Percentiles rank a stretch among this genome's conserved stretches.
Evolutionary conservation across 108 stramenopile genomes (phyloP).

Genomic region (Nitzschia sp.): DNA sequence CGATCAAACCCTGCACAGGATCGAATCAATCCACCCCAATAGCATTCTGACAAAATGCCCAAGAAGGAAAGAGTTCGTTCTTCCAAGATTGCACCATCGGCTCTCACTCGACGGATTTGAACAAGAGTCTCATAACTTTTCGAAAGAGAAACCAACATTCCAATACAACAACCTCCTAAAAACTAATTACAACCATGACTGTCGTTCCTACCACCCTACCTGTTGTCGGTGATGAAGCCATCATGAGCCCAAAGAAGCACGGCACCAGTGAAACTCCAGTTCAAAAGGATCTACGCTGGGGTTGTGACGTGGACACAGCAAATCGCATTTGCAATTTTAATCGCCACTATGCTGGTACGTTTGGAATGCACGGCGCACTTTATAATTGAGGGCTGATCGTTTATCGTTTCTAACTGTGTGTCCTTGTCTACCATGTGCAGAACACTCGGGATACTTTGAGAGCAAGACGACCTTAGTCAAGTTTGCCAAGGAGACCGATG

Average conservation of each 20-base stretch:
- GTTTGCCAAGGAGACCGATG: constrained; percentile 35
- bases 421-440: constrained; percentile 41
- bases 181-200: not conserved
- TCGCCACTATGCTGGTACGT: constrained; percentile 63
- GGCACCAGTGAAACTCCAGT: constrained; percentile 66
- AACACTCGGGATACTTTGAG: constrained; percentile 33
- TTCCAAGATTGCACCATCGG: not conserved
- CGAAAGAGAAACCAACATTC: not conserved
- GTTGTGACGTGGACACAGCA: constrained; percentile 62
- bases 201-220: constrained; percentile 49
- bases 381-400: not conserved
- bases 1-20: too few species aligned
- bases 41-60: not conserved
- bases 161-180: not conserved
- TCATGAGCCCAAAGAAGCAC: constrained; percentile 80
- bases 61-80: not conserved
- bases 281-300: constrained; percentile 69
- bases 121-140: not conserved
- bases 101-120: not conserved
- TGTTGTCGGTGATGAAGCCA: constrained; percentile 75
- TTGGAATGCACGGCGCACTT: constrained; percentile 31
- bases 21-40: not conserved
- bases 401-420: not conserved
- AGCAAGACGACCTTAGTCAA: constrained; percentile 42
- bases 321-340: constrained; percentile 86